phyloP scores from a whole-genome alignment of 768 basidiomycete species.

The Fibroporia radiculosa region DNA sequence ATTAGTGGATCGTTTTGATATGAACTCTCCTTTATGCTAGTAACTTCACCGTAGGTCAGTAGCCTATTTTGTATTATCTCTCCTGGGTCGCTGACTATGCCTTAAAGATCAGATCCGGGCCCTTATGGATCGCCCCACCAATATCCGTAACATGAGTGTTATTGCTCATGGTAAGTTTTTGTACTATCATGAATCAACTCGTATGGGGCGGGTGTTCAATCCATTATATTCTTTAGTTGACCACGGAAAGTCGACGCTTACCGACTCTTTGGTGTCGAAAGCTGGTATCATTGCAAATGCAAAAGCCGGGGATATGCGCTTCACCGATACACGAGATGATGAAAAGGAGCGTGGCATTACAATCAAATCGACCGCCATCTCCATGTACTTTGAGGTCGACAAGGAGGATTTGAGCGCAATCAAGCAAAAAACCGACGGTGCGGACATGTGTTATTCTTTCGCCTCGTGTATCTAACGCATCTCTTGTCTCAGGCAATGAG shows the following conservation, averaged over 20 bases:
- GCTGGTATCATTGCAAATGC: constrained; percentile 96
- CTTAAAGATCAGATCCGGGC: constrained; percentile 72
- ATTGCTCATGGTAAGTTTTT: constrained; percentile 73
- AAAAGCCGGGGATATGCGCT: constrained; percentile 95
- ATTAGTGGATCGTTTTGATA: no score
- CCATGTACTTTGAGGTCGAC: constrained; percentile 96
- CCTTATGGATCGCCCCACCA: constrained; percentile 86
- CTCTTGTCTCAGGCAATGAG: constrained; percentile 55
- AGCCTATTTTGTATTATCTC: not conserved
- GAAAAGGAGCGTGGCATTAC: constrained; percentile 99
- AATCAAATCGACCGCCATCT: constrained; percentile 99
- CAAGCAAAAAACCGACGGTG: constrained; percentile 92
- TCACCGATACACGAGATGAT: constrained; percentile 94
- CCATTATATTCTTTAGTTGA: constrained; percentile 58
- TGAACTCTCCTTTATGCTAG: constrained; percentile 37
- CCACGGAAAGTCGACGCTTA: constrained; percentile 99
- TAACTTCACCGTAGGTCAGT: constrained; percentile 85
- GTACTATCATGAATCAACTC: constrained; percentile 2
- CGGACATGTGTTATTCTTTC: constrained; percentile 17
- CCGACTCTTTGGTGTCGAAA: constrained; percentile 98
- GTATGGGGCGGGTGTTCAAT: not conserved
- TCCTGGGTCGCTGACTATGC: constrained; percentile 6
- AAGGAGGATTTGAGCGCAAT: constrained; percentile 83
- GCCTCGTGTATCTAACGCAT: constrained; percentile 9
- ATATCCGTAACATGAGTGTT: constrained; percentile 94